Base-by-base conservation (phyloP, 2,329 filamentous ascomycete species). In the Diaporthe aspalathi region DNA sequence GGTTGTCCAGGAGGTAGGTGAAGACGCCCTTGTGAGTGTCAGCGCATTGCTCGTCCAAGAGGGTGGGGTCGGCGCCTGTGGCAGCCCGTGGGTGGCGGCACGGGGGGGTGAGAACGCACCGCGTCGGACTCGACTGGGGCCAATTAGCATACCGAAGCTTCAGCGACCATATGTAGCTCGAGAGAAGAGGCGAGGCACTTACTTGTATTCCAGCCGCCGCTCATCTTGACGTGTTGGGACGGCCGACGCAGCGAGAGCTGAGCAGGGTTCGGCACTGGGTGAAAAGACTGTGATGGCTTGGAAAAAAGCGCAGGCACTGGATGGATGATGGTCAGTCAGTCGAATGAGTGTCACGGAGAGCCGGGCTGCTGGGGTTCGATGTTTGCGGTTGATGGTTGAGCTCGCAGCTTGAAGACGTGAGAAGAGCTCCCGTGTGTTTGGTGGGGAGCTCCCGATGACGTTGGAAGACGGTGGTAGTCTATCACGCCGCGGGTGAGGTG, bases 121-220 rank as follows among this genome's bases (percentile, higher is more conserved):
- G 95, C 95, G 85, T 98, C 95, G 74, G 94, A 97, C 83, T 98
- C 95, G 80, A 98, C 89, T 91, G 63, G 68, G 53, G 53, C 11
- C 57, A 60, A 67, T 72, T 56, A 71, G 70, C n/a, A 43, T 24
- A 1, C 32, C 53, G 62, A 2, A 50, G 17, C 20, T 57, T 49
- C 27, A 5, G 20, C 17, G 47, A 27, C 17, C 2, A 7, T 11
- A 22, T 16, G 38, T 20, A 16, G 1, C 8, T 7, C 12, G 32
- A 1, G 32, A n/a, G 17, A 1, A 7, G 14, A 17, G 43, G 22
- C 32, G 56, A 53, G 24, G 11, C 66, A 81, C 87, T 80, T 80
- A 91, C 90, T 98, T 49, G 95, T 98, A 83, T 97, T 97, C 95
- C 95, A 98, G 74, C 95, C 95, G 77, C 91, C 93, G 83, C 92